Evolutionary conservation across 306 rosid species (phyloP), one percentile per base, ranked within the genome.

Genomic region (Delonix regia): DNA sequence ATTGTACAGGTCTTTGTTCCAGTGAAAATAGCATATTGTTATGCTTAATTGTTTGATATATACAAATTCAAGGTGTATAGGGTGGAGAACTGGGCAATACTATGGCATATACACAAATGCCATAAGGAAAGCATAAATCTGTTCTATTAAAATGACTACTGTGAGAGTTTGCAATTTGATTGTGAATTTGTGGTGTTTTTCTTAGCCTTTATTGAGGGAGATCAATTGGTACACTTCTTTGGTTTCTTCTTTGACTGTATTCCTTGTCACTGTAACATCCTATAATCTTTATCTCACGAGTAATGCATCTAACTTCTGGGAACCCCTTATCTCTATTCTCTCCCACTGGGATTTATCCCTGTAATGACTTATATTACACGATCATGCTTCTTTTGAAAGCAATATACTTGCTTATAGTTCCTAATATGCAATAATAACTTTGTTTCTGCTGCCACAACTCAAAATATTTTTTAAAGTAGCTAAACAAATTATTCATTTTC

Each of bases 401-500:
- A 48, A 48, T 49, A 18, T 18, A 4, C 3, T 16, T 49, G 56
- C 22, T 49, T 21, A 18, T 18, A 18, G 9, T n/a, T 56, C 16
- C 62, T 9, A 22, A 56, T 3, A 55, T 21, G 33, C 13, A 56
- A 22, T 0, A 22, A 22, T 24, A 22, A 24, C 30, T 18, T 44
- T 39, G 41, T 57, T 57, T 59, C n/a, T 53, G 0, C 39, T 19
- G 21, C 42, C 33, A 9, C 41, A 25, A 7, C 3, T 61, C 42
- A 7, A 60, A 24, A 6, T n/a, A 41, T 63, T 5, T 12, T 42
- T 76, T 64, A 49, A 4, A 14, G 5, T 60, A 44, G 64, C 22
- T 28, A 9, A 24, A 33, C 24, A 44, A 78, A 22, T 25, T 71
- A 16, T 75, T 80, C 56, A 66, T 55, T 36, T 53, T 38, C 55